Evolutionary conservation across 495 filamentous ascomycete genomes (phyloP), one percentile per base, ranked within the genome.

Genomic region (Cercophora sp.): DNA sequence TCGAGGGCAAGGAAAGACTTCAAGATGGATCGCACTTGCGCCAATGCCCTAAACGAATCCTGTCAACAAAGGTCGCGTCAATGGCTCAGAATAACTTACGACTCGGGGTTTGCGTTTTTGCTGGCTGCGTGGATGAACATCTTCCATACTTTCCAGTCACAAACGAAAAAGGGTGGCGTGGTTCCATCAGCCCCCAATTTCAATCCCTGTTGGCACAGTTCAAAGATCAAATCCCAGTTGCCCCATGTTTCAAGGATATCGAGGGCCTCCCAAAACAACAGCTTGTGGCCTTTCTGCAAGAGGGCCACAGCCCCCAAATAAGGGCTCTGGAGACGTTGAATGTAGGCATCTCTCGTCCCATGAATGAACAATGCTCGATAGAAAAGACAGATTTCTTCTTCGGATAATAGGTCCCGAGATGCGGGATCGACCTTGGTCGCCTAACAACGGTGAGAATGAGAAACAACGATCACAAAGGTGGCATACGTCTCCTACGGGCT

Each of bases 321-420:
- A 8, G 56, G 54, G 41, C 69, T 68, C 18, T 60, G 37, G 8
- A 69, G 34, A 8, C 60, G 57, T 13, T 54, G 55, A 15, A 61
- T 11, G 40, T 57, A 67, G 8, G 67, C 69, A 0, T 64, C 60
- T 31, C 61, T 65, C 31, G 56, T 62, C 1, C 64, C 66, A 27
- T 65, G 61, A 1, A 43, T 54, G 3, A 57, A 53, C 8, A 69
- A 27, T 4, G 69, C 64, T 0, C 59, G 56, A 58, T 66, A 72
- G 31, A 65, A 67, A 11, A 72, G 60, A 15, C 55, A 58, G 16
- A 64, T 43, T 37, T 72, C 69, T 29, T 72, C 68, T 24, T 72
- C 69, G 1, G 53, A 61, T 13, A 62, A 44, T 22, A 71, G 58
- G 1, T 60, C 57, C 18, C 68, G 55, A 31, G 62, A 56, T 11